Percentiles rank a stretch among this genome's conserved stretches.
phyloP scores from a whole-genome alignment of 2,329 filamentous ascomycete genomes.

The Lachnellula arida region DNA sequence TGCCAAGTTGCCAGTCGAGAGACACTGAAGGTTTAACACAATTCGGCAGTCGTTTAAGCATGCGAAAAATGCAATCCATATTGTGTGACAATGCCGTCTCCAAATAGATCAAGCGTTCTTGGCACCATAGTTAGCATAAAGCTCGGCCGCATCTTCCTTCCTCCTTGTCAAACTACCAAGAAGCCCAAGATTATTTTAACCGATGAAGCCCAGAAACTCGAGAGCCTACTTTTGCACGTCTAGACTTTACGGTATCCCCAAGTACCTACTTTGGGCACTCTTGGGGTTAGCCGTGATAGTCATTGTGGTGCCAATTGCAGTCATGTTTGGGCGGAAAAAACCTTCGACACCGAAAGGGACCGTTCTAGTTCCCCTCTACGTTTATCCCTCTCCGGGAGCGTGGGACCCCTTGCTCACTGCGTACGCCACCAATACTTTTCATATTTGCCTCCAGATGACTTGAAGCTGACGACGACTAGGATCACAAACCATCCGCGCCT shows the following conservation, averaged over 20 bases:
- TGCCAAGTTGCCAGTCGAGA: neutral
- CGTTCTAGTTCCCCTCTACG: constrained; percentile 44
- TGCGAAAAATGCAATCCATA: neutral
- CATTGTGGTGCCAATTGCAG: constrained; percentile 27
- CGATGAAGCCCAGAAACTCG: neutral
- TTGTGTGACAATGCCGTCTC: neutral
- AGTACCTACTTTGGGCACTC: constrained; percentile 9
- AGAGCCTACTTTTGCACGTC: neutral
- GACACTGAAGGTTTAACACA: neutral
- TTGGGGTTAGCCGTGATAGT: constrained; percentile 6
- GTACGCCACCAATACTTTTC: constrained; percentile 29
- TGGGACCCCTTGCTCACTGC: constrained; percentile 42
- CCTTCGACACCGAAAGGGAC: constrained; percentile 35
- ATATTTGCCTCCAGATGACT: neutral
- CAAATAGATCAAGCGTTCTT: neutral
- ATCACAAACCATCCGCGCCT: constrained; percentile 19
- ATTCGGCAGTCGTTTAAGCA: neutral
- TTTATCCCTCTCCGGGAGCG: constrained; percentile 42
- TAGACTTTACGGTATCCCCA: constrained; percentile 9
- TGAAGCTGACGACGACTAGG: constrained; percentile 3
- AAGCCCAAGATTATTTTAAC: neutral
- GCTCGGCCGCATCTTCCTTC: neutral
- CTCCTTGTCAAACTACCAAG: neutral
- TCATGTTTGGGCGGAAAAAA: constrained; percentile 33
- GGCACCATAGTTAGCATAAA: neutral